These are phyloP conservation scores for Coemansia sp. DNA, from an alignment of 192 early-diverging fungal genomes.

Conservation along the genomic window DNA sequence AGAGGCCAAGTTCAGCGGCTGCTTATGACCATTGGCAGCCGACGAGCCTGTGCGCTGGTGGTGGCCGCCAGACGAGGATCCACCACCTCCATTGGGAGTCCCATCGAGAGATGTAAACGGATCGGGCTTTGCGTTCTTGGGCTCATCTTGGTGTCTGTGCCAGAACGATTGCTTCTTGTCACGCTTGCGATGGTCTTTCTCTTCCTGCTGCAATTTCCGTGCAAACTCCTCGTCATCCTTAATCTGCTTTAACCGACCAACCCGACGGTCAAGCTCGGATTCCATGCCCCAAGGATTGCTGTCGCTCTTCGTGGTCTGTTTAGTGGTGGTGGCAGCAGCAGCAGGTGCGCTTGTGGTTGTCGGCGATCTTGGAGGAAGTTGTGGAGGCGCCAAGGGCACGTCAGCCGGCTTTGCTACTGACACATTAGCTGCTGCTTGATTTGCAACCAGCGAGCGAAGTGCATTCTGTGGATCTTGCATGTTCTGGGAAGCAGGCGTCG, in stretches of 20 bases:
- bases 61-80: background rate
- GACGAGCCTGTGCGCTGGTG: conserved; percentile 2
- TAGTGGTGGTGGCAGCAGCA: background rate
- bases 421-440: background rate
- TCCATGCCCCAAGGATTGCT: conserved; percentile 55
- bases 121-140: conserved; percentile 8
- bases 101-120: conserved; percentile 27
- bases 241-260: conserved; percentile 61
- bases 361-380: conserved; percentile 6
- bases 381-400: background rate
- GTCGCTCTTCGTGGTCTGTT: conserved; percentile 7
- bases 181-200: conserved; percentile 45
- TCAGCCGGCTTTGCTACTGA: background rate
- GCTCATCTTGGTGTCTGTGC: conserved; percentile 1
- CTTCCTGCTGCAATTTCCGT: conserved; percentile 78
- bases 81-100: background rate
- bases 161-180: conserved; percentile 8
- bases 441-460: background rate
- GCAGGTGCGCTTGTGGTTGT: background rate
- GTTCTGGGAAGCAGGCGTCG: background rate
- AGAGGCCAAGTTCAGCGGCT: conserved; percentile 40
- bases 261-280: conserved; percentile 44
- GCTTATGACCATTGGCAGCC: conserved; percentile 9
- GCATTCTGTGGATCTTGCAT: background rate
- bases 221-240: conserved; percentile 80